Base-by-base conservation (phyloP, 2,329 filamentous ascomycete genomes). In the Alternaria brassicae region DNA sequence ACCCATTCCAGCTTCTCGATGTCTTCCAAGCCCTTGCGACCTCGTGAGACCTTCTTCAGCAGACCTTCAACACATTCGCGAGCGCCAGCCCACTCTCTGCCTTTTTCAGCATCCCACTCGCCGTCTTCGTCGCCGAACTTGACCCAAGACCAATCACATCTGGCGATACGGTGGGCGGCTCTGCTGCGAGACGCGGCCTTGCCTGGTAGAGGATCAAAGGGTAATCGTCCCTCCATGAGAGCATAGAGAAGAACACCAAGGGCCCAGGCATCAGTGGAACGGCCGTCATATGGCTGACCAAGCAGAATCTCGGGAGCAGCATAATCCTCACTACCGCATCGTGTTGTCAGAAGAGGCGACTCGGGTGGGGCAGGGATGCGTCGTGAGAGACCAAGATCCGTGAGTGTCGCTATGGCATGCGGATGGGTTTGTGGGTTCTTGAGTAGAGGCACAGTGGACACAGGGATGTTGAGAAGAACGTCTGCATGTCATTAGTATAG, bases 251-350 rank as follows among this genome's bases (percentile, higher is more conserved):
- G 81, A 1, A 99, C 95, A 51, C 95, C 95, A 1, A 98, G 84
- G 0, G 94, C 96, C 95, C 95, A 99, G 9, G 92, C 93, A 74
- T 99, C 95, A 0, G 91, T 97, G 2, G 90, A 87, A 36, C 92
- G 91, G 30, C 95, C 95, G 75, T 98, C 93, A 74, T 99, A 99
- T 7, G 92, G 88, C 73, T 97, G 92, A 23, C 94, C 94, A 83
- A 99, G 92, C 53, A 99, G 89, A 44, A 99, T 93, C 77, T 99
- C 95, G 0, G 95, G 95, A 0, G 95, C 94, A 2, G 94, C 94
- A 75, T 99, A 99, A 79, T 99, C 95, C 79, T 98, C 95, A 39
- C 91, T 96, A 30, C 95, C 95, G 77, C 95, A 99, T 9, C 95
- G 88, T 2, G 94, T 98, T 61, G 91, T 91, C n/a, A 99, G 85